Evolutionary conservation across 2,329 filamentous ascomycete species (phyloP), one percentile per base, ranked within the genome.

Genomic region (Penicillium psychrosexuale): DNA sequence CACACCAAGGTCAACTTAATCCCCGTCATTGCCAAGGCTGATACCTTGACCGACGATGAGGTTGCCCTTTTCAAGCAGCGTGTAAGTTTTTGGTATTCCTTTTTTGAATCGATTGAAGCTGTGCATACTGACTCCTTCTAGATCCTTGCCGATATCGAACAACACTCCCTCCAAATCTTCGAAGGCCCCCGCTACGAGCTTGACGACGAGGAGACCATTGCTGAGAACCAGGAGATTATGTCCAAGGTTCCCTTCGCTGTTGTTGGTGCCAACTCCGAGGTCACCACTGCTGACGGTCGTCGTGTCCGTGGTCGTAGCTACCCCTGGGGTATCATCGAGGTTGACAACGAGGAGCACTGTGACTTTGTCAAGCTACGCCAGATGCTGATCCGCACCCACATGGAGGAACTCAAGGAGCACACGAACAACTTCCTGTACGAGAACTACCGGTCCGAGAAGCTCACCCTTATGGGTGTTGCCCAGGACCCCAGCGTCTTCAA

Each of bases 1-100:
- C 94, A 99, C 82, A 97, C 93, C 85, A 97, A 97, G 87, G 94
- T 99, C 84, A 99, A 99, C 84, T 80, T 99, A 76, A 99, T 99
- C 62, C 94, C 94, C 45, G 94, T 99, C 73, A 97, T 99, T 75
- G 94, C 94, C 77, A 99, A 99, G 85, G 88, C 94, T 28, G 94
- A 99, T 76, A 99, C 94, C 52, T 82, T 99, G 70, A 99, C 94
- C 61, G 94, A 99, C 65, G 94, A 97, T 73, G 94, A 99, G 79
- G 91, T 99, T 70, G 79, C 83, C 52, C 86, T 86, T 63, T 99
- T 99, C 85, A 99, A 99, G 86, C 84, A 91, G 69, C 89, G 94
- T 79, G 94, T 97, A 85, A 75, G 92, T 57, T 47, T 12, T 42
- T 44, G 6, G 17, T 2, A 40, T 15, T 42, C 31, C 15, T 8